A percentile compares a stretch with the other conserved stretches of the same genome.
phyloP scores from a whole-genome alignment of 2,329 filamentous ascomycete genomes.

The Sporothrix inflata region DNA sequence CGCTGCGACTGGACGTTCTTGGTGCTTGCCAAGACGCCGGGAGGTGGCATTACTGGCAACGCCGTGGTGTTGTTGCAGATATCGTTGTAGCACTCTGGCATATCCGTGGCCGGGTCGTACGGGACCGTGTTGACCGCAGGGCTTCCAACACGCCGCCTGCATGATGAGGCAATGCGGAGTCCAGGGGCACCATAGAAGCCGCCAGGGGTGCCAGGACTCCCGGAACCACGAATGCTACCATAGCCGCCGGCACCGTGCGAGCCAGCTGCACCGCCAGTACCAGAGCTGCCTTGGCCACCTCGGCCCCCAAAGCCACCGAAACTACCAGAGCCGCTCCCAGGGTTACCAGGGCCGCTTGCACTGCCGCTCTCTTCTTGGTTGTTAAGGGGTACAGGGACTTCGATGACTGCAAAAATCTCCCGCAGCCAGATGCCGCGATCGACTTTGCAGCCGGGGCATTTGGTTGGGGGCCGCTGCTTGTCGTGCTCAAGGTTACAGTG shows the following conservation, averaged over 20 bases:
- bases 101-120: not conserved
- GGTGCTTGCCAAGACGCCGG: not conserved
- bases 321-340: not conserved
- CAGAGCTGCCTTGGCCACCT: not conserved
- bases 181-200: not conserved
- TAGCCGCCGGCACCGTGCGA: not conserved
- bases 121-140: not conserved
- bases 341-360: not conserved
- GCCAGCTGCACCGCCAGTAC: not conserved
- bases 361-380: not conserved
- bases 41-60: conserved; percentile 1
- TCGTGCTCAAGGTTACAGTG: conserved; percentile 18
- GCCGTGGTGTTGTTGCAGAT: conserved; percentile 15
- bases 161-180: not conserved
- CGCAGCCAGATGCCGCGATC: conserved; percentile 29
- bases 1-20: not conserved
- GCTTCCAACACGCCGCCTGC: not conserved
- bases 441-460: conserved; percentile 27
- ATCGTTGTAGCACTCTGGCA: conserved; percentile 20
- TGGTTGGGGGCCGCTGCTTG: conserved; percentile 9
- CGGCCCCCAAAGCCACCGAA: not conserved
- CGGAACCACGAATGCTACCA: not conserved
- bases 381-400: conserved; percentile 28
- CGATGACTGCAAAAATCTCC: conserved; percentile 30
- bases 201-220: not conserved